phyloP scores from a whole-genome alignment of 768 basidiomycete genomes.

The Terana coerulea region DNA sequence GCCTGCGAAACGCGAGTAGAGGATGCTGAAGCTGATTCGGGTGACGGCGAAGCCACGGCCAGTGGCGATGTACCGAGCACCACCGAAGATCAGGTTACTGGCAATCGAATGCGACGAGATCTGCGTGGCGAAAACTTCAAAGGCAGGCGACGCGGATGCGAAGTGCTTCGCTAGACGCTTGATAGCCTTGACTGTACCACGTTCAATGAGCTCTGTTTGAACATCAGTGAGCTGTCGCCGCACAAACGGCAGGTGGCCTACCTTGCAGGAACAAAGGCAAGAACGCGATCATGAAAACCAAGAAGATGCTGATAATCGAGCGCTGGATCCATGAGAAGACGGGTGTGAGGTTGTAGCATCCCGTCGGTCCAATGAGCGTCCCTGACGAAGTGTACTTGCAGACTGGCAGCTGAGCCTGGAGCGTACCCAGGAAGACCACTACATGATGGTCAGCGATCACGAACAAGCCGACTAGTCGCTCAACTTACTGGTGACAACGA shows the following conservation, averaged over 20 bases:
- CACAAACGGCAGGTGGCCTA: too few relatives aligned
- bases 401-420: slow-evolving; percentile 76
- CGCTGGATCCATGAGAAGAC: slow-evolving; percentile 95
- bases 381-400: slow-evolving; percentile 77
- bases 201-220: slow-evolving; percentile 82
- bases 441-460: slow-evolving; percentile 17
- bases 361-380: slow-evolving; percentile 71
- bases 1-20: slow-evolving; percentile 98
- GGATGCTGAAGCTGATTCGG: slow-evolving; percentile 88
- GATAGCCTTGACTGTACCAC: slow-evolving; percentile 89
- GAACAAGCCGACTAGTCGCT: background rate
- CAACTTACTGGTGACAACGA: slow-evolving; percentile 87
- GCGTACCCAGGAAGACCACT: slow-evolving; percentile 95
- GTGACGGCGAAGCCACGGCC: slow-evolving; percentile 99
- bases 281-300: slow-evolving; percentile 98
- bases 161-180: slow-evolving; percentile 94
- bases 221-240: too few relatives aligned
- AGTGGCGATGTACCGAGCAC: slow-evolving; percentile 97
- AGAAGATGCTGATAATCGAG: slow-evolving; percentile 96
- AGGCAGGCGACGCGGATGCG: slow-evolving; percentile 87
- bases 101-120: slow-evolving; percentile 98
- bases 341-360: slow-evolving; percentile 92
- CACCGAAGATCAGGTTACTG: slow-evolving; percentile 95
- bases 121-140: slow-evolving; percentile 98
- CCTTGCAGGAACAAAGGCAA: slow-evolving; percentile 94